Base-by-base conservation (phyloP, 106 monocot genomes). In the Posidonia australis region DNA sequence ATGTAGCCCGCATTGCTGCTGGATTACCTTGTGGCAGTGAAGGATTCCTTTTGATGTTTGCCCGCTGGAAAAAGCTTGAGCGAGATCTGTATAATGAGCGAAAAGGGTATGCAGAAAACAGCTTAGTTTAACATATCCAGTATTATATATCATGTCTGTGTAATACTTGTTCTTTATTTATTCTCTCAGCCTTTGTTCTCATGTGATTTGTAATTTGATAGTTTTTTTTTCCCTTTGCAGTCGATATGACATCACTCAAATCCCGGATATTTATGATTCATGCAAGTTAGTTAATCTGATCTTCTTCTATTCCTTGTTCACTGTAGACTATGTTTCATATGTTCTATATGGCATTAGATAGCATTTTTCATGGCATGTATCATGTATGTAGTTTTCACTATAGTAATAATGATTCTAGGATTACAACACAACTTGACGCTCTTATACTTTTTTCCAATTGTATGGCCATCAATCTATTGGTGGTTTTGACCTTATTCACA, bases 241-340 rank as follows among this genome's bases (percentile, higher is more conserved):
- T 59, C 96, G 96, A 42, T 98, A 80, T 72, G 96, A 98, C 55
- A 81, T 91, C 53, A 98, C 96, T 47, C 96, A 98, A 77, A 91
- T 98, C 66, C 96, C 96, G 30, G 96, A 98, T 82, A 85, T 98
- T 57, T 98, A 98, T 70, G 96, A 98, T 79, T 98, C 96, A 59
- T 98, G 87, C 90, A 98, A 98, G 96, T 98, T 81, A 79, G 96
- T 6, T 27, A 29, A 27, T 58, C 58, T 58, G 16, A 58, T 58
- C 58, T 58, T 58, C 30, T 49, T 49, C 9, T 49, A 16, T 49
- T 49, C 13, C 48, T 4, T 49, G 48, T 49, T 49, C 48, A 36
- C 7, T 36, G 2, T 36, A 36, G 36, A 4, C 7, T 7, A 36
- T 36, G 36, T 7, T 36, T 36, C n/a, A 7, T n/a, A 1, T 49